Percentiles rank a stretch among this genome's conserved stretches.
Evolutionary conservation across 177 flowering plant genomes (phyloP).

Genomic region (Vitis hybrid): DNA sequence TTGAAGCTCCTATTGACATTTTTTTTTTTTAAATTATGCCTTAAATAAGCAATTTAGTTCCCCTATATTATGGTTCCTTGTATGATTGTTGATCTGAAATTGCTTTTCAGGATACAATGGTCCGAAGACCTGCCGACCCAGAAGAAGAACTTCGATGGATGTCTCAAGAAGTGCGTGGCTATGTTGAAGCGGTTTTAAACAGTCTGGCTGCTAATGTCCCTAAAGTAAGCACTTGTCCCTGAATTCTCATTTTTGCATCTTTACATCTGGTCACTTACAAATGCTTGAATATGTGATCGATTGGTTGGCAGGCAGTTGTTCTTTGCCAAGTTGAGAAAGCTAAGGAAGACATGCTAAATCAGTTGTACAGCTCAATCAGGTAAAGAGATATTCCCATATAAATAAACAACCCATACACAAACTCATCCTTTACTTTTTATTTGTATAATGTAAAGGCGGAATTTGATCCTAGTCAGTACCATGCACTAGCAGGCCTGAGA

Average conservation of each 20-base stretch:
- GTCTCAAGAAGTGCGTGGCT: constrained; percentile 99
- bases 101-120: constrained; percentile 75
- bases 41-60: neutral
- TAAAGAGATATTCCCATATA: constrained; percentile 13
- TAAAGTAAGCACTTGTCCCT: constrained; percentile 43
- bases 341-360: constrained; percentile 98
- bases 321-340: constrained; percentile 99
- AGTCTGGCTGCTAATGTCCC: constrained; percentile 99
- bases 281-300: constrained; percentile 7
- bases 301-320: constrained; percentile 83
- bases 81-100: neutral
- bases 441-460: neutral
- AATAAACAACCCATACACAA: too few species aligned
- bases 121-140: constrained; percentile 95
- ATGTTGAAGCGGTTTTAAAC: constrained; percentile 97
- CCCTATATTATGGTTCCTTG: neutral
- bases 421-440: neutral
- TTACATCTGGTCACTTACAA: neutral
- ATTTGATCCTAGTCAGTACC: too few species aligned
- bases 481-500: neutral
- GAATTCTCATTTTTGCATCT: neutral
- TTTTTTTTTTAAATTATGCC: neutral
- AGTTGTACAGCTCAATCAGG: constrained; percentile 92
- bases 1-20: too few species aligned
- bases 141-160: constrained; percentile 99